Evolutionary conservation across 352 stramenopile genomes (phyloP).

Genomic region (Pilasporangium apinafurcum): DNA sequence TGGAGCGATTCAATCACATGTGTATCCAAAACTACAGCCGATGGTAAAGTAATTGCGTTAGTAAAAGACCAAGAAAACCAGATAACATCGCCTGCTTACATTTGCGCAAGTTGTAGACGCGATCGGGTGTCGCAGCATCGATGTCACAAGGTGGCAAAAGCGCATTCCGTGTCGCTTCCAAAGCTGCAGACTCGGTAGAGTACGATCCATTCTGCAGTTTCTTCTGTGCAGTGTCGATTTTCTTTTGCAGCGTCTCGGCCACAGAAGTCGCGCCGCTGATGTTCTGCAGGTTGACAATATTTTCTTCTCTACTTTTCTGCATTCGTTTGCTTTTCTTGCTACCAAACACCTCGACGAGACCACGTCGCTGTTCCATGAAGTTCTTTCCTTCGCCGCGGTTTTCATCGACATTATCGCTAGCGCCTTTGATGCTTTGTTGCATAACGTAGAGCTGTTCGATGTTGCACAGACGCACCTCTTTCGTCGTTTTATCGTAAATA

Average conservation of each 20-base stretch:
- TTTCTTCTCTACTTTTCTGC: conserved; percentile 77
- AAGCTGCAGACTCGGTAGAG: conserved; percentile 41
- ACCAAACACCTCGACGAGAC: conserved; percentile 75
- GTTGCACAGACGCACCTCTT: conserved; percentile 71
- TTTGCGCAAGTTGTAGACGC: conserved; percentile 74
- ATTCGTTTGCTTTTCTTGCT: conserved; percentile 84
- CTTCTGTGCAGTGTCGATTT: conserved; percentile 51
- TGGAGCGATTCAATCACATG: conserved; percentile 69
- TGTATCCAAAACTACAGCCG: conserved; percentile 45
- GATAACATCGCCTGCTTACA: conserved; percentile 34
- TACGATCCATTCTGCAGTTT: conserved; percentile 46
- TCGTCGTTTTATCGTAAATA: conserved; percentile 70
- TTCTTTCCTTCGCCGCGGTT: conserved; percentile 50
- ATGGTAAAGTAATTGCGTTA: background rate
- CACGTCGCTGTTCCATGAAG: conserved; percentile 60
- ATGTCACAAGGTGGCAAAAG: conserved; percentile 67
- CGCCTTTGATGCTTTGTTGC: conserved; percentile 75
- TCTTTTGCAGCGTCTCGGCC: conserved; percentile 68
- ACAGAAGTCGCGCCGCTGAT: conserved; percentile 67
- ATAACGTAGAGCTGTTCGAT: conserved; percentile 83
- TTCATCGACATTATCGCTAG: conserved; percentile 60
- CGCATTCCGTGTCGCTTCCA: conserved; percentile 50
- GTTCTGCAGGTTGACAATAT: conserved; percentile 72
- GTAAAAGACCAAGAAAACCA: conserved; percentile 1
- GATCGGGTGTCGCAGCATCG: conserved; percentile 66